These are phyloP conservation scores for Xylariaceae sp. DNA, from an alignment of 2,329 filamentous ascomycete genomes.

Conservation along the genomic window DNA sequence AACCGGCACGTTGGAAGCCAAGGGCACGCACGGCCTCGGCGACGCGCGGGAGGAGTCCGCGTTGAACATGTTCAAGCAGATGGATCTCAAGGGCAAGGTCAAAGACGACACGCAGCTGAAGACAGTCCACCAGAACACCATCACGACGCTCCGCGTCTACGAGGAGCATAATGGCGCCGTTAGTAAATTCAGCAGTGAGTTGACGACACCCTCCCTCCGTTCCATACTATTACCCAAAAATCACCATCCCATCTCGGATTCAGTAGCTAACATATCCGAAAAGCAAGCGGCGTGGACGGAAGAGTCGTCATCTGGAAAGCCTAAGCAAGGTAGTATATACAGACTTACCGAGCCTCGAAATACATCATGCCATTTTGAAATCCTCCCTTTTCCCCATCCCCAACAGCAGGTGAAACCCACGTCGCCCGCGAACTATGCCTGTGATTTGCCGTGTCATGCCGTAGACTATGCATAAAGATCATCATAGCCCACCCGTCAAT, in stretches of 20 bases:
- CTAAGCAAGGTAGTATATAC: not conserved
- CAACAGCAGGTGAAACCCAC: not conserved
- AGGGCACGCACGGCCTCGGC: slow-evolving; percentile 58
- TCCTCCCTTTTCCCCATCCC: no score
- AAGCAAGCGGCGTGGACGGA: slow-evolving; percentile 79
- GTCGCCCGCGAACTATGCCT: not conserved
- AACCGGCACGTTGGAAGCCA: slow-evolving; percentile 73
- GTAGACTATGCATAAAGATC: not conserved
- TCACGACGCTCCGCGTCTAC: slow-evolving; percentile 77
- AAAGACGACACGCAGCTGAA: slow-evolving; percentile 92
- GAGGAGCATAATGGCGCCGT: slow-evolving; percentile 62
- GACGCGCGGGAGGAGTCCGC: slow-evolving; percentile 80
- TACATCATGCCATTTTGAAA: not conserved
- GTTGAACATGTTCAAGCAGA: slow-evolving; percentile 96
- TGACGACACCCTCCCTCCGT: not conserved
- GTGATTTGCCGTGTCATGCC: not conserved
- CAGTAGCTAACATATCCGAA: slow-evolving; percentile 28
- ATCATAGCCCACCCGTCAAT: no score
- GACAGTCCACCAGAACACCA: slow-evolving; percentile 95
- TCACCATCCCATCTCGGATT: not conserved
- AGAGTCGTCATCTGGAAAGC: slow-evolving; percentile 70
- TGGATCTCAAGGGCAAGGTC: slow-evolving; percentile 93
- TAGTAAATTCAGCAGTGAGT: slow-evolving; percentile 82
- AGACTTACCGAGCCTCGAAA: slow-evolving; percentile 39
- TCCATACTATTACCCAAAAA: not conserved